Base-by-base conservation (phyloP, 768 basidiomycete genomes). In the Calvatia gigantea region DNA sequence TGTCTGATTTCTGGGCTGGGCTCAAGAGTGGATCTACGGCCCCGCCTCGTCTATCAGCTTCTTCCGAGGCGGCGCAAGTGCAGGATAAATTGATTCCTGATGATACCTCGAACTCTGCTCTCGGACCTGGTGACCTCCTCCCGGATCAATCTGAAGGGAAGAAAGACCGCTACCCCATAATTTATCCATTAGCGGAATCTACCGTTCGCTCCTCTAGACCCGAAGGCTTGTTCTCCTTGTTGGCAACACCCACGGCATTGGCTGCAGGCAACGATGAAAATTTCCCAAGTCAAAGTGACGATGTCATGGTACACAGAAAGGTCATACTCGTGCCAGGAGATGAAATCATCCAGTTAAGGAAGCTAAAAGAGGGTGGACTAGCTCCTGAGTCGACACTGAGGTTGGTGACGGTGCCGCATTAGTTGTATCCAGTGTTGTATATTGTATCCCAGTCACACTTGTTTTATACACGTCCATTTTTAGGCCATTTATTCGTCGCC, bases 1-100 rank as follows among this genome's bases (percentile, higher is more conserved):
- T 63, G 57, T 33, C 58, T 29, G 45, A 62, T 51, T 32, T 42
- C 60, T 35, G 64, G 62, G 28, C 37, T 63, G 43, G 62, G 51
- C 14, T 38, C 19, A 32, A 41, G 39, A 56, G 43, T 21, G 29
- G 33, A 17, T 25, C 45, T 21, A 15, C 28, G 15, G 29, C 19
- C 37, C n/a, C 25, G 12, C 15, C 17, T 33, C 45, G 25, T 19
- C 19, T 29, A 15, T 4, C 6, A 17, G 33, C 7, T 37, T 15
- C n/a, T 12, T 39, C 45, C 8, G 25, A 41, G 15, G n/a, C n/a
- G 14, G 25, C 21, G 33, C 25, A 27, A 28, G 32, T 27, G 25
- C 28, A 32, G 11, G 39, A 28, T 19, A 43, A 1, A 7, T 11
- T 8, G 21, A 23, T 43, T 23, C 42, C 17, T 5, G 3, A 32